phyloP scores from a whole-genome alignment of 495 filamentous ascomycete genomes.

The Neurospora sp. region DNA sequence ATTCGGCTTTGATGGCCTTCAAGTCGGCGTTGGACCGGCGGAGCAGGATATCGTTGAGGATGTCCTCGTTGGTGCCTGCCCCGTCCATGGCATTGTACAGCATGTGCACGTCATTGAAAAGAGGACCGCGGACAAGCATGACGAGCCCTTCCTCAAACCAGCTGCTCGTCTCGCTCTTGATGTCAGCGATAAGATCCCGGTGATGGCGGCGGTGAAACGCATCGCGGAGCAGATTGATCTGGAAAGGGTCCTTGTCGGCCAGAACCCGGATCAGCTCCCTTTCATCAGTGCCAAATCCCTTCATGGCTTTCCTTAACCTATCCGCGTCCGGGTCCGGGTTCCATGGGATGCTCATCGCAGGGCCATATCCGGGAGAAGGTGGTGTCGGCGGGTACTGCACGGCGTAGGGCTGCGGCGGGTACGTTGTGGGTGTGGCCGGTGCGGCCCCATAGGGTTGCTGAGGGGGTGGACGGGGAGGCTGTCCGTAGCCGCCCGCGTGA shows the following conservation, averaged over 20 bases:
- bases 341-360: slow-evolving; percentile 51
- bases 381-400: slow-evolving; percentile 37
- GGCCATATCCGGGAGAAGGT: slow-evolving; percentile 53
- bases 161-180: slow-evolving; percentile 65
- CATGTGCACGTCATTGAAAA: slow-evolving; percentile 57
- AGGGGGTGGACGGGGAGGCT: slow-evolving; percentile 3
- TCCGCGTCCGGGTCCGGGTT: slow-evolving; percentile 58
- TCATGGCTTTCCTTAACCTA: slow-evolving; percentile 70
- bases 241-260: slow-evolving; percentile 56
- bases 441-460: slow-evolving; percentile 21
- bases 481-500: neutral
- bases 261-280: slow-evolving; percentile 57
- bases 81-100: slow-evolving; percentile 62
- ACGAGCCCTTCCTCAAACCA: slow-evolving; percentile 62
- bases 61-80: slow-evolving; percentile 72
- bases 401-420: slow-evolving; percentile 21
- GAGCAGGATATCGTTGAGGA: slow-evolving; percentile 80
- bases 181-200: slow-evolving; percentile 60
- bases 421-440: slow-evolving; percentile 22
- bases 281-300: slow-evolving; percentile 86
- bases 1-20: slow-evolving; percentile 65
- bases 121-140: slow-evolving; percentile 65
- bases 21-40: slow-evolving; percentile 78
- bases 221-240: slow-evolving; percentile 57
- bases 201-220: slow-evolving; percentile 52